Conservation (phyloP, 768 basidiomycete species). For the Lactifluus rugatus region DNA sequence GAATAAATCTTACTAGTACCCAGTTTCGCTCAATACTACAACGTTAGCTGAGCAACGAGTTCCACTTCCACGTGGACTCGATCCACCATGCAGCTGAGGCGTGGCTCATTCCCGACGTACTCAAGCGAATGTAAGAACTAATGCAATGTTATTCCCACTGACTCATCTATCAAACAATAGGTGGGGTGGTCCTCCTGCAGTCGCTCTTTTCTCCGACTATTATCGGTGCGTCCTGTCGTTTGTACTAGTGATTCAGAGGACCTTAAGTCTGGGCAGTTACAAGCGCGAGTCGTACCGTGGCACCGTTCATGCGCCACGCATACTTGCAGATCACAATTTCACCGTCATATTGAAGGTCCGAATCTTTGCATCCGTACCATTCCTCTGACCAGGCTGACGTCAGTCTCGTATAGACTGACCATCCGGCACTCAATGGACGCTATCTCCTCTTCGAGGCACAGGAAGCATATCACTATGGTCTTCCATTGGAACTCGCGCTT, state of each 20-base stretch:
- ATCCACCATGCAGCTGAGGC: conserved; percentile 78
- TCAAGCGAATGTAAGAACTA: conserved; percentile 53
- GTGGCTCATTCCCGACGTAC: conserved; percentile 67
- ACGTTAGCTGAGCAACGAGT: conserved; percentile 67
- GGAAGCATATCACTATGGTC: conserved; percentile 73
- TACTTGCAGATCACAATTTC: conserved; percentile 59
- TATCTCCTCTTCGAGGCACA: conserved; percentile 79
- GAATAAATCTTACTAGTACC: background rate
- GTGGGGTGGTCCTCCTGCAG: conserved; percentile 59
- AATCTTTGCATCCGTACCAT: background rate
- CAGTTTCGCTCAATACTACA: background rate
- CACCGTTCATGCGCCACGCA: conserved; percentile 70
- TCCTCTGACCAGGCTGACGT: background rate
- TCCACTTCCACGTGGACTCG: conserved; percentile 67
- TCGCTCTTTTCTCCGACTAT: conserved; percentile 67
- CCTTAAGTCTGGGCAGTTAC: conserved; percentile 29
- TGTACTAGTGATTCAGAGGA: background rate
- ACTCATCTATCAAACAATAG: conserved; percentile 17
- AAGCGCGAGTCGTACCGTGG: conserved; percentile 78
- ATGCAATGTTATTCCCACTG: background rate
- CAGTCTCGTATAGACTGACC: conserved; percentile 43
- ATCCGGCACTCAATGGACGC: conserved; percentile 56
- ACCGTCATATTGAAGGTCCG: conserved; percentile 66
- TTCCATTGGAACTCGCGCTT: conserved; percentile 60
- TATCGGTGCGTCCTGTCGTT: conserved; percentile 26